A percentile compares a stretch with the other conserved stretches of the same genome.
Evolutionary conservation across 805 yeast genomes (phyloP).

Genomic region (Lipomyces japonicus): DNA sequence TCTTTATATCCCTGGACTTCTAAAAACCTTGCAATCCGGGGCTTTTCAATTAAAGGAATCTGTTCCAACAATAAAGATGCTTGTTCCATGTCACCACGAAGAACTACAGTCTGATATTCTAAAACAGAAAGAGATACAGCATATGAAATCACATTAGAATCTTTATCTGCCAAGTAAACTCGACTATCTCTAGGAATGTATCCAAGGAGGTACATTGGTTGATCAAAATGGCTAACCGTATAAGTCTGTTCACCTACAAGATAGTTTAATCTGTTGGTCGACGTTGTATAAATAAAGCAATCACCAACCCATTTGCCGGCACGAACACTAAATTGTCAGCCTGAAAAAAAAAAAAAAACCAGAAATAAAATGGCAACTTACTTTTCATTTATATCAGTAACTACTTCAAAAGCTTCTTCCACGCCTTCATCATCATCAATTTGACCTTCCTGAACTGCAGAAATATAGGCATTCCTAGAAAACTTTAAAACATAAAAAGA

Average conservation of each 20-base stretch:
- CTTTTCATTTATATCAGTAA: slow-evolving; percentile 75
- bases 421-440: slow-evolving; percentile 81
- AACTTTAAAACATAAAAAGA: slow-evolving; percentile 74
- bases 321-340: slow-evolving; percentile 42
- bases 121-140: slow-evolving; percentile 77
- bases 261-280: slow-evolving; percentile 83
- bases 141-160: slow-evolving; percentile 76
- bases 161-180: slow-evolving; percentile 87
- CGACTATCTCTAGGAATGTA: slow-evolving; percentile 87
- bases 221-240: slow-evolving; percentile 89
- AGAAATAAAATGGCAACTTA: background rate
- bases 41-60: slow-evolving; percentile 58
- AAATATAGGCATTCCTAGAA: slow-evolving; percentile 62
- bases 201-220: slow-evolving; percentile 79
- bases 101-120: slow-evolving; percentile 92
- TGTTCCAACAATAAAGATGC: slow-evolving; percentile 60
- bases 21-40: slow-evolving; percentile 83
- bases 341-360: background rate
- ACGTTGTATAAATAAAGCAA: slow-evolving; percentile 86
- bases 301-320: slow-evolving; percentile 98
- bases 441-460: slow-evolving; percentile 55
- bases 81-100: slow-evolving; percentile 89
- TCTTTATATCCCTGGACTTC: slow-evolving; percentile 88
- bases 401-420: slow-evolving; percentile 78
- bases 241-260: slow-evolving; percentile 91